phyloP scores from a whole-genome alignment of 768 basidiomycete genomes.

The Asterophora parasitica region DNA sequence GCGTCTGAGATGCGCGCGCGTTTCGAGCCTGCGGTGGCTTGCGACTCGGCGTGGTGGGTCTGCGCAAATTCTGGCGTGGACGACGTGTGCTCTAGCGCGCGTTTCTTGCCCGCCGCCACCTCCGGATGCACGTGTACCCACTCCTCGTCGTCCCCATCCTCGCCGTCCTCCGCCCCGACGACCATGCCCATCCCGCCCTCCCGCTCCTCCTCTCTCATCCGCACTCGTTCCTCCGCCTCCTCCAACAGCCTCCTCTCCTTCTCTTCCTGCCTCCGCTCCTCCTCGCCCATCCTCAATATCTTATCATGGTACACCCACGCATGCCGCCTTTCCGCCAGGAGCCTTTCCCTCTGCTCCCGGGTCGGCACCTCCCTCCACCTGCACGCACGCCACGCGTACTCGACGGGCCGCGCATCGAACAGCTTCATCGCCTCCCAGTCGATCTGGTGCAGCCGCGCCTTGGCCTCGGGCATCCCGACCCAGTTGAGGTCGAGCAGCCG shows the following conservation, averaged over 20 bases:
- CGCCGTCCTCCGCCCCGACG: not conserved
- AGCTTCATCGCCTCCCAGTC: constrained; percentile 30
- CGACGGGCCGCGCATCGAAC: constrained; percentile 19
- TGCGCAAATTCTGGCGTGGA: constrained; percentile 1
- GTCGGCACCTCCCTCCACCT: constrained; percentile 12
- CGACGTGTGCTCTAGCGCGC: constrained; percentile 10
- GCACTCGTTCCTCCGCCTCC: constrained; percentile 11
- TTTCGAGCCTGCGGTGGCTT: constrained; percentile 9
- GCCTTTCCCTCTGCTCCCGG: constrained; percentile 8
- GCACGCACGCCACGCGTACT: constrained; percentile 16
- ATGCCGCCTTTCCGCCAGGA: not conserved
- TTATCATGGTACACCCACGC: constrained; percentile 12
- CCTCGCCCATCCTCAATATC: constrained; percentile 12
- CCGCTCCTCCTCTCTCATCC: constrained; percentile 11
- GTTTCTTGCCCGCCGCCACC: constrained; percentile 8
- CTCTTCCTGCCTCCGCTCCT: constrained; percentile 8
- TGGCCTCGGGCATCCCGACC: constrained; percentile 31
- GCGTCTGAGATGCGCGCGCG: constrained; percentile 11
- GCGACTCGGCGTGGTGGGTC: not conserved
- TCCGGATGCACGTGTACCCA: not conserved
- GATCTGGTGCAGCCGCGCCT: constrained; percentile 23
- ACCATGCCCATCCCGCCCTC: constrained; percentile 13
- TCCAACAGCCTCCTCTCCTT: constrained; percentile 9
- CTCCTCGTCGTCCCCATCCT: constrained; percentile 4
- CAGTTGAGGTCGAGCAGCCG: constrained; percentile 36